Percentiles rank a stretch among this genome's conserved stretches.
phyloP scores from a whole-genome alignment of 768 basidiomycete species.

The Boletus reticuloceps region DNA sequence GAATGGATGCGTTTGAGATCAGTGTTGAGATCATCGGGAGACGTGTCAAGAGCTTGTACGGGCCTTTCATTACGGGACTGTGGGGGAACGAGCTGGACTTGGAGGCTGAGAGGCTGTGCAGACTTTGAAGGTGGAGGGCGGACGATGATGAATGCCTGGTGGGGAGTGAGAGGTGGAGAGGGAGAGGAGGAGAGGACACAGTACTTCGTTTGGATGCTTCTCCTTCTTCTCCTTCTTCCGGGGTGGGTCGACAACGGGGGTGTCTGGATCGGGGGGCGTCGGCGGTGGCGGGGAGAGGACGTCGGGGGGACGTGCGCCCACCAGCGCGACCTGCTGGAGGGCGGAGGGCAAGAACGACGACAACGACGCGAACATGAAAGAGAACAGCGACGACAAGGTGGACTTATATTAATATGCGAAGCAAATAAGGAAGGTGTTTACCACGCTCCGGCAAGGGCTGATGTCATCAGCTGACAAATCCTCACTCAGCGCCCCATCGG shows the following conservation, averaged over 20 bases:
- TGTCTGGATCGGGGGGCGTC: neutral
- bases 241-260: constrained; percentile 29
- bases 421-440: constrained; percentile 8
- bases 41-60: constrained; percentile 45
- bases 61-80: constrained; percentile 41
- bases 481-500: too few species aligned
- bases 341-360: constrained; percentile 49
- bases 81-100: constrained; percentile 84
- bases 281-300: constrained; percentile 10
- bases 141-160: constrained; percentile 87
- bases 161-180: constrained; percentile 6
- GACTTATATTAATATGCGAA: constrained; percentile 10
- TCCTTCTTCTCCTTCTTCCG: constrained; percentile 42
- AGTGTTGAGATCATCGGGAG: constrained; percentile 28
- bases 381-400: neutral
- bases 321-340: constrained; percentile 39
- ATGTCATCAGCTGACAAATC: neutral
- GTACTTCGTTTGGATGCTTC: constrained; percentile 47
- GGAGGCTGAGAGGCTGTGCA: constrained; percentile 87
- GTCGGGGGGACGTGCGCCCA: constrained; percentile 22
- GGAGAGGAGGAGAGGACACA: constrained; percentile 10
- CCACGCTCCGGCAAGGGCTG: constrained; percentile 2
- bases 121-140: constrained; percentile 82
- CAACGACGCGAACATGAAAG: constrained; percentile 51
- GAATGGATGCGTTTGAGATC: constrained; percentile 35